phyloP scores from a whole-genome alignment of 2,329 filamentous ascomycete species.

The Botrytis hyacinthi region DNA sequence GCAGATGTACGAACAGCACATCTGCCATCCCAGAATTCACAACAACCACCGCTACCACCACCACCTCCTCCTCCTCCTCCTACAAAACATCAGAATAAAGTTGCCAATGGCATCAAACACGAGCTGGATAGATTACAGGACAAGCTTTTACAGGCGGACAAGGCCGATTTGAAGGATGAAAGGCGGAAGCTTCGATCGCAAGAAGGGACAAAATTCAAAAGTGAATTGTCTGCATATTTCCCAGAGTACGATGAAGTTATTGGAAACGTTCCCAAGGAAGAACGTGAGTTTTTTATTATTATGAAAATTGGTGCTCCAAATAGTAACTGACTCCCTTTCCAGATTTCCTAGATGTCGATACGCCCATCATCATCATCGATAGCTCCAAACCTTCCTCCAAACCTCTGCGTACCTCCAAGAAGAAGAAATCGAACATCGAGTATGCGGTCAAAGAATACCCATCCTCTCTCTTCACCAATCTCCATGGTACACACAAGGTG shows the following conservation, averaged over 20 bases:
- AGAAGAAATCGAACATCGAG: slow-evolving; percentile 27
- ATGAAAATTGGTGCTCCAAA: slow-evolving; percentile 27
- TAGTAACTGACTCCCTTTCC: slow-evolving; percentile 29
- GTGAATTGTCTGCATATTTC: slow-evolving; percentile 87
- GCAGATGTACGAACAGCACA: slow-evolving; percentile 24
- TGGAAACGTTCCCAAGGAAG: slow-evolving; percentile 72
- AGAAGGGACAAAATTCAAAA: slow-evolving; percentile 82
- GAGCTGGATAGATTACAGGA: slow-evolving; percentile 56
- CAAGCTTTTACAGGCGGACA: slow-evolving; percentile 47
- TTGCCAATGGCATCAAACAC: slow-evolving; percentile 60
- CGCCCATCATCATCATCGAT: slow-evolving; percentile 70
- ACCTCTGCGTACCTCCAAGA: slow-evolving; percentile 25
- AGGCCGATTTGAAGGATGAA: slow-evolving; percentile 52
- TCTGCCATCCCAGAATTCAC: slow-evolving; percentile 22
- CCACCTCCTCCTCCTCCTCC: slow-evolving; percentile 28
- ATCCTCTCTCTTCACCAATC: slow-evolving; percentile 55
- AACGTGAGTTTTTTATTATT: slow-evolving; percentile 55
- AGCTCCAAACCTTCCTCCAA: slow-evolving; percentile 39
- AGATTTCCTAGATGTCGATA: slow-evolving; percentile 74
- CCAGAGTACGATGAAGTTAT: slow-evolving; percentile 93
- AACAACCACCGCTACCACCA: slow-evolving; percentile 20
- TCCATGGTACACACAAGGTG: slow-evolving; percentile 56
- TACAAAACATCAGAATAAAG: slow-evolving; percentile 56
- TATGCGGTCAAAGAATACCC: slow-evolving; percentile 52
- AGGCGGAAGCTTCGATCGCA: slow-evolving; percentile 81